Percentiles rank a stretch among this genome's conserved stretches.
Conservation (phyloP, 2,329 filamentous ascomycete genomes). For the Neocucurbitaria cava region DNA sequence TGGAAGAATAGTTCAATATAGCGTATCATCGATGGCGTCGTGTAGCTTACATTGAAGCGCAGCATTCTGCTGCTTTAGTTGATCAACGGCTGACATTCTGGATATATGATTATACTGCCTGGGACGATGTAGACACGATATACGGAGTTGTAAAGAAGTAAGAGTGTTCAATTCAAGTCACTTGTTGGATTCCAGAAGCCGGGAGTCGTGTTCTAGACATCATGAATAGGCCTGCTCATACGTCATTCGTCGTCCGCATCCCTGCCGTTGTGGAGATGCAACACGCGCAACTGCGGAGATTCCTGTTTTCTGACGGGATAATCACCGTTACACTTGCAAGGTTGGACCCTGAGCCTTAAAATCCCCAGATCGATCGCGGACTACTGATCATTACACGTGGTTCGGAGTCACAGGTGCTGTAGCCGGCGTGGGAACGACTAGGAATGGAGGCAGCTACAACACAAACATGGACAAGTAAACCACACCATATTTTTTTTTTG, state of each 20-base stretch:
- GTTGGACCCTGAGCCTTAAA: slow-evolving; percentile 11
- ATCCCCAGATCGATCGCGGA: neutral
- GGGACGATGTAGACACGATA: neutral
- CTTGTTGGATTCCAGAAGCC: neutral
- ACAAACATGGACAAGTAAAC: neutral
- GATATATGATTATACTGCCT: neutral
- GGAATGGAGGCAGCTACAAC: neutral
- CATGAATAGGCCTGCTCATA: slow-evolving; percentile 19
- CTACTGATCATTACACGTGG: neutral
- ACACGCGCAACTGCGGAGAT: slow-evolving; percentile 19
- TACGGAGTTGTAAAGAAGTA: neutral
- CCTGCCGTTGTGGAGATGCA: slow-evolving; percentile 19
- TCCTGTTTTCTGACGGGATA: slow-evolving; percentile 27
- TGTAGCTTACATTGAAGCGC: slow-evolving; percentile 48
- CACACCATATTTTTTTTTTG: slow-evolving; percentile 15
- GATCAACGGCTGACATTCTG: slow-evolving; percentile 45
- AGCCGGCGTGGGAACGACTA: neutral
- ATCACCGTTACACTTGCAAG: slow-evolving; percentile 18
- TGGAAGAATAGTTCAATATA: slow-evolving; percentile 16
- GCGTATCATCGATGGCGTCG: neutral
- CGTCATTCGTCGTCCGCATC: slow-evolving; percentile 22
- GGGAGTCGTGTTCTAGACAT: slow-evolving; percentile 15
- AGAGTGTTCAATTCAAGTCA: neutral
- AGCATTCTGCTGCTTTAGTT: slow-evolving; percentile 52
- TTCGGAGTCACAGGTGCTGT: neutral